Conservation (phyloP, 768 basidiomycete species). For the Pisolithus sp. region DNA sequence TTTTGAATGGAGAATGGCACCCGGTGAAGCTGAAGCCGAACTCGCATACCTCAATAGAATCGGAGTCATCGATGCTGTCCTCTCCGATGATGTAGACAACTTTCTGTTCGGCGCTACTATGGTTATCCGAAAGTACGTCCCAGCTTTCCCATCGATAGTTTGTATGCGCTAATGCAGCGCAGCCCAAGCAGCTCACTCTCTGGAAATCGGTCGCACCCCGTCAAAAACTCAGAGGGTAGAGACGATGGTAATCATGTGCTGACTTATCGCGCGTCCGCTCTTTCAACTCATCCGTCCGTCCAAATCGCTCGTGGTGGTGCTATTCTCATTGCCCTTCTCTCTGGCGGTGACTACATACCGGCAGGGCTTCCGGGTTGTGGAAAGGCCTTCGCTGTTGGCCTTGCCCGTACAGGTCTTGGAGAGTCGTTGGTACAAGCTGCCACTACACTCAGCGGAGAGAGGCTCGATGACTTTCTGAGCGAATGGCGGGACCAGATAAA, state of each 20-base stretch:
- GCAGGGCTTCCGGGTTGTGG: conserved; percentile 67
- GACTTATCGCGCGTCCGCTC: conserved; percentile 32
- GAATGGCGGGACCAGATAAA: conserved; percentile 59
- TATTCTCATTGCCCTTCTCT: conserved; percentile 76
- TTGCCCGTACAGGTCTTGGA: conserved; percentile 79
- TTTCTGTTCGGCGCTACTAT: conserved; percentile 82
- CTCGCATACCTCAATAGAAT: conserved; percentile 78
- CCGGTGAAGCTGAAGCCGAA: conserved; percentile 94
- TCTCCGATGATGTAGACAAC: conserved; percentile 92
- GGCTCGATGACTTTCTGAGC: conserved; percentile 48
- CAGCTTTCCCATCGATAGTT: not conserved
- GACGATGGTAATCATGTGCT: conserved; percentile 67
- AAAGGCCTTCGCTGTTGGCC: conserved; percentile 61
- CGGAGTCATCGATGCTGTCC: conserved; percentile 79
- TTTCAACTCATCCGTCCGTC: conserved; percentile 40
- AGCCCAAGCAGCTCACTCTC: conserved; percentile 69
- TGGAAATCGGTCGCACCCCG: conserved; percentile 60
- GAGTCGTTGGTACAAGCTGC: conserved; percentile 61
- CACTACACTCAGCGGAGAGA: conserved; percentile 36
- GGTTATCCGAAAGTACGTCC: conserved; percentile 74
- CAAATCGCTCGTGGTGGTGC: conserved; percentile 58
- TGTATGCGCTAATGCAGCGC: conserved; percentile 4
- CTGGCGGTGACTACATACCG: conserved; percentile 87
- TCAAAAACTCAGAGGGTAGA: conserved; percentile 58
- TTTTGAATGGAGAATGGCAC: conserved; percentile 76